phyloP scores from a whole-genome alignment of 2,329 filamentous ascomycete genomes.

The Clarireedia homoeocarpa region DNA sequence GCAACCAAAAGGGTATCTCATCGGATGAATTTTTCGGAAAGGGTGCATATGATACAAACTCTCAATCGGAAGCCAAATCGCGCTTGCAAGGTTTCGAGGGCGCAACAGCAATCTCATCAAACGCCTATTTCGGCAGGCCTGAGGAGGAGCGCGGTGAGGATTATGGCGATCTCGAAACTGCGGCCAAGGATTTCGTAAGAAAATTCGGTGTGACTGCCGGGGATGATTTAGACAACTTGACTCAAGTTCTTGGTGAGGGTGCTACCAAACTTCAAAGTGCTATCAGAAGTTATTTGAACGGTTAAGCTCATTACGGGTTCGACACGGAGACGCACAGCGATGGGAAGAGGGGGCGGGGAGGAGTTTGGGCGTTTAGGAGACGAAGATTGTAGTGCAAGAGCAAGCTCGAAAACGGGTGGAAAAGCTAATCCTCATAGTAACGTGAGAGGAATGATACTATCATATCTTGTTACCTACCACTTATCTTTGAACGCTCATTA shows the following conservation, averaged over 20 bases:
- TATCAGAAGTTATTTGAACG: constrained; percentile 56
- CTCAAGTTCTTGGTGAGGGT: constrained; percentile 75
- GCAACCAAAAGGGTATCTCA: constrained; percentile 87
- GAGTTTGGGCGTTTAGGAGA: constrained; percentile 1
- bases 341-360: neutral
- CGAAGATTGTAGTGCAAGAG: neutral
- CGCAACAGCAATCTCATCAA: constrained; percentile 85
- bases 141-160: constrained; percentile 61
- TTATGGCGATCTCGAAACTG: constrained; percentile 86
- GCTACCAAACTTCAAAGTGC: constrained; percentile 75
- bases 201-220: constrained; percentile 93
- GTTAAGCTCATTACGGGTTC: constrained; percentile 31
- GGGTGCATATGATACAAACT: constrained; percentile 71
- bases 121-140: constrained; percentile 92
- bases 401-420: neutral
- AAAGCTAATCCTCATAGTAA: neutral
- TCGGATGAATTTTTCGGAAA: constrained; percentile 98
- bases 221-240: constrained; percentile 90
- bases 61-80: constrained; percentile 77
- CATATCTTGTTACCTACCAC: neutral
- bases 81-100: constrained; percentile 90
- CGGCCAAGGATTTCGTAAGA: constrained; percentile 91
- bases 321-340: neutral
- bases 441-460: neutral
- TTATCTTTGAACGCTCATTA: neutral